A percentile compares a stretch with the other conserved stretches of the same genome.
Evolutionary conservation across 1,284 basidiomycete species (phyloP).

Genomic region (Phenoliferia sp.): DNA sequence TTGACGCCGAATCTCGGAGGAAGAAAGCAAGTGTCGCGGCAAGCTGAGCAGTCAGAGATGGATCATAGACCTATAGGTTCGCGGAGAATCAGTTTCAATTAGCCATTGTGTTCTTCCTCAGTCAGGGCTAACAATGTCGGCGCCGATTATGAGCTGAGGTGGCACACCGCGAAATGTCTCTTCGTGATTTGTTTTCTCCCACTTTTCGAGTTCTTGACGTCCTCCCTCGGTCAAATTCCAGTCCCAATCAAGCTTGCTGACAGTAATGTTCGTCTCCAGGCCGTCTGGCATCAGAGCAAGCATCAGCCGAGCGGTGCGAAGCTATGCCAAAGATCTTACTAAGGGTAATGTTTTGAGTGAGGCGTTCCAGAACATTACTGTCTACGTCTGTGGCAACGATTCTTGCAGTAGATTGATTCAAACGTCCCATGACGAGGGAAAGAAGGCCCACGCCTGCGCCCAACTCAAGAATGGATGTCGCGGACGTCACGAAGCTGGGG

Average conservation of each 20-base stretch:
- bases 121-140: conserved; percentile 23
- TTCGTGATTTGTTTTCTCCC: conserved; percentile 3
- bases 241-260: conserved; percentile 24
- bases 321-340: conserved; percentile 3
- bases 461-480: conserved; percentile 18
- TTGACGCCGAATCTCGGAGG: neutral
- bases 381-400: conserved; percentile 26
- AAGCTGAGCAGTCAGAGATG: conserved; percentile 6
- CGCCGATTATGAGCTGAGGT: conserved; percentile 20
- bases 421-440: conserved; percentile 12
- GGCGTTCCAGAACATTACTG: conserved; percentile 16
- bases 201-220: neutral
- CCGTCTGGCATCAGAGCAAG: conserved; percentile 2
- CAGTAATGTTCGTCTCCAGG: neutral
- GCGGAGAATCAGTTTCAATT: neutral
- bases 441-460: conserved; percentile 27
- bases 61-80: conserved; percentile 28
- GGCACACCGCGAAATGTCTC: neutral
- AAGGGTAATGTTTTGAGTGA: conserved; percentile 10
- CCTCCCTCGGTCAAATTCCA: neutral
- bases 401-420: too few relatives aligned
- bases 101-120: neutral
- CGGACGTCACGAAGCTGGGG: neutral
- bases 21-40: conserved; percentile 15
- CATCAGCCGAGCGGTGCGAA: neutral